A percentile compares a stretch with the other conserved stretches of the same genome.
Evolutionary conservation across 805 yeast species (phyloP).

Genomic region (Kregervanrija delftensis): DNA sequence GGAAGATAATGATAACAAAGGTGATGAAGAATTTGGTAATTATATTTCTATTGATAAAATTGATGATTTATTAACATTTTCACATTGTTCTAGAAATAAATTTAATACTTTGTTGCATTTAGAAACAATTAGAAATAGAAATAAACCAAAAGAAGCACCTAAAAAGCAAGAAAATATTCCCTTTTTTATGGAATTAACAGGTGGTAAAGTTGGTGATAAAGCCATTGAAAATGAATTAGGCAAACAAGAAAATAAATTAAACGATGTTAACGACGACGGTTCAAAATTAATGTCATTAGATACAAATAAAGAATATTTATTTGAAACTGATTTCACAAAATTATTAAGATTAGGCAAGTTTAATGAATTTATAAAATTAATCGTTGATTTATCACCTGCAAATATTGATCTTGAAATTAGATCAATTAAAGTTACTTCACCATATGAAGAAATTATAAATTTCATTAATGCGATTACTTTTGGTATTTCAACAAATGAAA

Average conservation of each 20-base stretch:
- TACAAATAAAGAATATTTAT: conserved; percentile 33
- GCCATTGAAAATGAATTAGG: conserved; percentile 44
- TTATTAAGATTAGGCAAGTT: conserved; percentile 54
- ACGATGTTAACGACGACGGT: conserved; percentile 17
- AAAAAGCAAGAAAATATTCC: conserved; percentile 75
- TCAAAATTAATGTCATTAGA: conserved; percentile 30
- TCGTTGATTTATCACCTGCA: conserved; percentile 66
- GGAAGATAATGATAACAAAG: conserved; percentile 25
- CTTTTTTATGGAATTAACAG: conserved; percentile 69
- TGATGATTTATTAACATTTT: conserved; percentile 61
- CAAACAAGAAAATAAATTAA: conserved; percentile 23
- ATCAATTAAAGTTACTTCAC: conserved; percentile 61
- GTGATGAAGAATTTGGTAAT: conserved; percentile 18
- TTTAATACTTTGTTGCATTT: conserved; percentile 72
- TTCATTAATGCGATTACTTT: conserved; percentile 62
- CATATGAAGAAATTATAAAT: conserved; percentile 55
- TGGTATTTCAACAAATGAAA: conserved; percentile 48
- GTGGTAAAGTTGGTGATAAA: conserved; percentile 64
- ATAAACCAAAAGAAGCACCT: conserved; percentile 84
- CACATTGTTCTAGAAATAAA: conserved; percentile 70
- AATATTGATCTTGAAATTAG: conserved; percentile 80
- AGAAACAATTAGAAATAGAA: conserved; percentile 78
- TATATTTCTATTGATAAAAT: conserved; percentile 60
- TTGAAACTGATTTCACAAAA: conserved; percentile 71
- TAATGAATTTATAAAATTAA: conserved; percentile 42